Evolutionary conservation across 2,329 filamentous ascomycete genomes (phyloP).

Genomic region (Aspergillus fijiensis): DNA sequence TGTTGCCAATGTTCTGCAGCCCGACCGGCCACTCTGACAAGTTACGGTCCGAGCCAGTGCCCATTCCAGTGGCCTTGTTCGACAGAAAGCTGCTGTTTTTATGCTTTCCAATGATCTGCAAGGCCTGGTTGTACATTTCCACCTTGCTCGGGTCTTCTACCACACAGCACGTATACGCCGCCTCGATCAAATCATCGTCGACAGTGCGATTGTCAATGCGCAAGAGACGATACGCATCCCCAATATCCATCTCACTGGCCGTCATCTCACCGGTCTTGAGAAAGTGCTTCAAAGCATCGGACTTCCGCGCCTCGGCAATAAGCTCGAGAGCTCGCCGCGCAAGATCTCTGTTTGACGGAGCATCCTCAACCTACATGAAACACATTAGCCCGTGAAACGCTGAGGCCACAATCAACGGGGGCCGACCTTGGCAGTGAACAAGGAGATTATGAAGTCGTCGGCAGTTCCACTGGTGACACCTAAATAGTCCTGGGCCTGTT

Average conservation of each 20-base stretch:
- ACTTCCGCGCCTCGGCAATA: conserved; percentile 60
- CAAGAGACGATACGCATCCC: conserved; percentile 53
- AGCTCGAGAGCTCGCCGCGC: conserved; percentile 57
- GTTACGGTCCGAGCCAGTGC: conserved; percentile 32
- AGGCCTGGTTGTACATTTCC: conserved; percentile 48
- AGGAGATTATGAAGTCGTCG: conserved; percentile 59
- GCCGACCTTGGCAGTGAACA: conserved; percentile 57
- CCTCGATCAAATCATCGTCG: conserved; percentile 52
- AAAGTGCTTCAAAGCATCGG: conserved; percentile 53
- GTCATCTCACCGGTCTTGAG: conserved; percentile 53
- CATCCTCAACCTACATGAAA: conserved; percentile 49
- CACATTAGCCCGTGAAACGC: conserved; percentile 7
- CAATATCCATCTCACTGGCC: conserved; percentile 55
- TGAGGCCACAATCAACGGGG: neutral
- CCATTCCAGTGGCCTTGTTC: conserved; percentile 34
- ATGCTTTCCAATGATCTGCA: conserved; percentile 48
- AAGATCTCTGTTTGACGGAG: conserved; percentile 49
- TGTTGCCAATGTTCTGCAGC: conserved; percentile 91
- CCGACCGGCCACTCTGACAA: conserved; percentile 71
- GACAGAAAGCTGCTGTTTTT: conserved; percentile 41
- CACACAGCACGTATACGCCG: conserved; percentile 49
- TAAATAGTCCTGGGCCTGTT: conserved; percentile 64
- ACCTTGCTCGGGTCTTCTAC: conserved; percentile 48
- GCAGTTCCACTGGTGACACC: conserved; percentile 50
- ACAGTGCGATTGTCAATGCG: conserved; percentile 54